Percentiles rank a stretch among this genome's conserved stretches.
phyloP scores from a whole-genome alignment of 306 rosid genomes.

The Cyclanthera cordifolia region DNA sequence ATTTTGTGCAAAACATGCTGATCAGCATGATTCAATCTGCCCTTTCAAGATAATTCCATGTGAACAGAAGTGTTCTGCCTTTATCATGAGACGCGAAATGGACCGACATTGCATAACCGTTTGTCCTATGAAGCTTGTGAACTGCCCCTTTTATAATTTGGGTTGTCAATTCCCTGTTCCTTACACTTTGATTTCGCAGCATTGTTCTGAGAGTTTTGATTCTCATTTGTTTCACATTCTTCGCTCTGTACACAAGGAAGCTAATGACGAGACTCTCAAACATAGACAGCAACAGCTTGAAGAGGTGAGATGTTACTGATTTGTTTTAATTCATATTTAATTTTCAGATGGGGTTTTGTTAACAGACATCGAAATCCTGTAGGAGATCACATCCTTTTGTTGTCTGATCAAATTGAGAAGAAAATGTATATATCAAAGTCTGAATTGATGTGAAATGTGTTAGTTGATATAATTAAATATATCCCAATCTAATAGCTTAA shows the following conservation, averaged over 20 bases:
- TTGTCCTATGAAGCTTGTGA: slow-evolving; percentile 80
- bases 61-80: slow-evolving; percentile 57
- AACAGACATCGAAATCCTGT: not conserved
- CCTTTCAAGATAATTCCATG: slow-evolving; percentile 68
- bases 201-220: slow-evolving; percentile 31
- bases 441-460: not conserved
- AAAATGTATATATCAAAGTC: not conserved
- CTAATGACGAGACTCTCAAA: slow-evolving; percentile 38
- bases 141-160: slow-evolving; percentile 61
- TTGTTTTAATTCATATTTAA: not conserved
- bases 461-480: no score
- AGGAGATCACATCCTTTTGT: not conserved
- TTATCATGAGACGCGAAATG: slow-evolving; percentile 72
- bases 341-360: not conserved
- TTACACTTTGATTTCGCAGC: slow-evolving; percentile 40
- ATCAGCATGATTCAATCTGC: slow-evolving; percentile 60
- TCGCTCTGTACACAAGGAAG: slow-evolving; percentile 43
- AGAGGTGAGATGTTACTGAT: slow-evolving; percentile 29
- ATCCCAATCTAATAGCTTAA: no score
- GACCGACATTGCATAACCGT: slow-evolving; percentile 77
- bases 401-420: not conserved
- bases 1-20: slow-evolving; percentile 41
- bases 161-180: slow-evolving; percentile 59
- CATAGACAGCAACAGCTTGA: slow-evolving; percentile 41
- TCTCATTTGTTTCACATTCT: slow-evolving; percentile 51